Base-by-base conservation (phyloP, 108 stramenopile genomes). In the Epithemia pelagica region DNA sequence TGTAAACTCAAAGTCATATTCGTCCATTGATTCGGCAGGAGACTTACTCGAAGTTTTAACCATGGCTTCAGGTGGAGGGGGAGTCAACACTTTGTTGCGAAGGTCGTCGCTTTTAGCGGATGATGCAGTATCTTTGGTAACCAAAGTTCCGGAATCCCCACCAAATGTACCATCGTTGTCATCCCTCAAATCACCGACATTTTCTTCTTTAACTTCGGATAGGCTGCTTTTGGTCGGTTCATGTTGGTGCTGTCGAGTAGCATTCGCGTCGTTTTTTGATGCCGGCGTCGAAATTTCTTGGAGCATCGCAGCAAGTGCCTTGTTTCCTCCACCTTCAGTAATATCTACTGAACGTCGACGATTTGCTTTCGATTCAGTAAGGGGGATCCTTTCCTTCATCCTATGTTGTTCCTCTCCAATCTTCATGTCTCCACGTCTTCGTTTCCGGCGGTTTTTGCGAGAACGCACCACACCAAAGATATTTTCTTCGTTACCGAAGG, bases 211-310 rank as follows among this genome's bases (percentile, higher is more conserved):
- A n/a, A n/a, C n/a, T n/a, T n/a, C n/a, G n/a, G n/a, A n/a, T n/a
- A n/a, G n/a, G n/a, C n/a, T n/a, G n/a, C n/a, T n/a, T n/a, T n/a
- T n/a, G n/a, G n/a, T n/a, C n/a, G n/a, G n/a, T n/a, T n/a, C n/a
- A n/a, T n/a, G n/a, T n/a, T n/a, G n/a, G n/a, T n/a, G n/a, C n/a
- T n/a, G n/a, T n/a, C n/a, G n/a, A n/a, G n/a, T n/a, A n/a, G n/a
- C n/a, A n/a, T n/a, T n/a, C n/a, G n/a, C n/a, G n/a, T n/a, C n/a
- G n/a, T n/a, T n/a, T 21, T 2, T 54, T 29, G 32, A 24, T 23
- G 37, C 60, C 10, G 53, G 27, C 22, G 69, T 57, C 27, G 30
- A 2, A 28, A 55, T 62, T 70, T 31, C 2, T 54, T 57, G 7
- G 56, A 26, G 56, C 25, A 57, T 19, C 21, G 26, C 56, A 26